Percentiles rank a stretch among this genome's conserved stretches.
These are phyloP conservation scores for Niebla homalea DNA, from an alignment of 495 filamentous ascomycete species.

Conservation along the genomic window DNA sequence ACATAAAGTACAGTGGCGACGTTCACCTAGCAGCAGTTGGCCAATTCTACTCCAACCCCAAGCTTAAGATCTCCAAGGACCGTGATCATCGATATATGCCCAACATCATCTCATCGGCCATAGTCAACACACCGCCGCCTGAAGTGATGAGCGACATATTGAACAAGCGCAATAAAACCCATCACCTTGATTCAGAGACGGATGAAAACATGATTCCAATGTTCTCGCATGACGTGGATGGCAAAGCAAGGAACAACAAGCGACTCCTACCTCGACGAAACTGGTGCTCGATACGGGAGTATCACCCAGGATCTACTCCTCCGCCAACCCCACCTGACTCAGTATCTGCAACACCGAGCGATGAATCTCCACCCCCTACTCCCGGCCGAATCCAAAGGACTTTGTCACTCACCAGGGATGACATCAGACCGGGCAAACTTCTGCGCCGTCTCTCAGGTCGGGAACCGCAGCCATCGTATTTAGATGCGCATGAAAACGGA, in stretches of 20 bases:
- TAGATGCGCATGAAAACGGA: slow-evolving; percentile 31
- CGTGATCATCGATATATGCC: slow-evolving; percentile 90
- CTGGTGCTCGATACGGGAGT: slow-evolving; percentile 79
- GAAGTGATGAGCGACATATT: slow-evolving; percentile 82
- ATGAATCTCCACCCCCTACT: slow-evolving; percentile 33
- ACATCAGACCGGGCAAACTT: slow-evolving; percentile 35
- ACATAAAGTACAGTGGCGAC: slow-evolving; percentile 48
- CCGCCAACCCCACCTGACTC: slow-evolving; percentile 44
- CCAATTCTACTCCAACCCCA: slow-evolving; percentile 84
- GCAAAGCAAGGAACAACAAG: slow-evolving; percentile 80
- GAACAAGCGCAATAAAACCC: slow-evolving; percentile 85
- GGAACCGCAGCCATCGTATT: slow-evolving; percentile 19
- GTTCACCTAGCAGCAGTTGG: slow-evolving; percentile 88
- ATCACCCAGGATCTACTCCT: slow-evolving; percentile 60
- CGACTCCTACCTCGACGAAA: slow-evolving; percentile 80
- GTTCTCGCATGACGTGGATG: slow-evolving; percentile 78
- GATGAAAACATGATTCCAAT: slow-evolving; percentile 94
- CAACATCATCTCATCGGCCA: slow-evolving; percentile 76
- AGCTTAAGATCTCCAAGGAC: slow-evolving; percentile 63
- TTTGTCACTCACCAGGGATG: slow-evolving; percentile 48
- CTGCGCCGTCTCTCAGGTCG: slow-evolving; percentile 41
- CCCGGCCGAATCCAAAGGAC: slow-evolving; percentile 39
- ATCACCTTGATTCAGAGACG: slow-evolving; percentile 61
- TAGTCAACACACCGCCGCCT: slow-evolving; percentile 83
- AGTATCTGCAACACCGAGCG: slow-evolving; percentile 16